Evolutionary conservation across 1,284 basidiomycete genomes (phyloP), one percentile per base, ranked within the genome.

Genomic region (Heterobasidion irregulare): DNA sequence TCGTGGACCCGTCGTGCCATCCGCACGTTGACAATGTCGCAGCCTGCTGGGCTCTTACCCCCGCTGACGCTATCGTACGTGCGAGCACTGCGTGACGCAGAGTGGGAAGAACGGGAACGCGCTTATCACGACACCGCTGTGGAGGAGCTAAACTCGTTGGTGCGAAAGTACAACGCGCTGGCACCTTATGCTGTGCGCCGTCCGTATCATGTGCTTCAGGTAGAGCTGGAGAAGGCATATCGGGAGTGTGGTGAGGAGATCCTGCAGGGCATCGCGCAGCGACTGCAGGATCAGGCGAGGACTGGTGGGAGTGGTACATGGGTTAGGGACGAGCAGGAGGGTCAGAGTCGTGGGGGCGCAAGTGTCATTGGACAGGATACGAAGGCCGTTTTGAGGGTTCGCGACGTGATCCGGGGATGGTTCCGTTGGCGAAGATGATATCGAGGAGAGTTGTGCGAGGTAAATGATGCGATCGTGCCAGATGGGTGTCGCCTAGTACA

Each of bases 131-230:
- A 84, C 38, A 74, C 78, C 2, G 85, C 84, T 16, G 64, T 94
- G 44, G 75, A 74, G 32, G 83, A 91, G 61, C 70, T 94, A 35
- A 94, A 94, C 69, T 74, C 79, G 9, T 71, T 87, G 7, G 83
- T 92, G 36, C 74, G 88, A 53, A 83, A 86, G 69, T 89, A 92
- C 70, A 94, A 94, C 64, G 83, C 80, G 9, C 68, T 88, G 44
- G 91, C 91, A 9, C 91, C 90, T 3, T 87, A 86, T 61, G 74
- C 82, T 10, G 89, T 86, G 18, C 76, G 90, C 15, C 72, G 86
- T 47, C 71, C 79, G 5, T 79, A 86, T 54, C 75, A 88, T 57
- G 70, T 72, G 38, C 75, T 78, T 18, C 72, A 75, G 9, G 70
- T 66, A 16, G 90, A 93, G 69, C 70, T 93, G 12, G 75, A 75